Base-by-base conservation (phyloP, 2,329 filamentous ascomycete species). In the Arthroderma sp. region DNA sequence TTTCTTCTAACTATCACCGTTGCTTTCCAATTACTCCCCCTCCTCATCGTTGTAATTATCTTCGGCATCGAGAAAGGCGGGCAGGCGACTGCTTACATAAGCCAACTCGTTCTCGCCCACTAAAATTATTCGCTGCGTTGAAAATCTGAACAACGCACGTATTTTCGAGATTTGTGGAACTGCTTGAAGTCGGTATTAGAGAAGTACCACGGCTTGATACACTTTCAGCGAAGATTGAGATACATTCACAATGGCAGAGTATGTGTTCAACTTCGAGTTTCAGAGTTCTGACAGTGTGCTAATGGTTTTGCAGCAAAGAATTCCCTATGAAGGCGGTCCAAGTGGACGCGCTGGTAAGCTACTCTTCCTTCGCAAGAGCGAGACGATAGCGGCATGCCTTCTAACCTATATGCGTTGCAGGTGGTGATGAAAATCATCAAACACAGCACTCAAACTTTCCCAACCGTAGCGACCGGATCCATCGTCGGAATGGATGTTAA, bases 361-460 rank as follows among this genome's bases (percentile, higher is more conserved):
- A 58, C 55, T 57, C 56, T 49, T 50, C 49, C 51, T 50, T 51
- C 48, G 52, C 41, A 46, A 41, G 27, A 46, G 50, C 22, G 33
- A n/a, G 22, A 29, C 31, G n/a, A 34, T 29, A 8, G 30, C n/a
- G 27, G 5, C n/a, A n/a, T 6, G 42, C 22, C 27, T 32, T 9
- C 42, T 27, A 37, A 30, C 52, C 22, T 33, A 33, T n/a, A 27
- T n/a, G 39, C 54, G 48, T 47, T 7, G 47, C 55, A 91, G 85
- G 85, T 93, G 60, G 85, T 94, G 56, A 89, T 95, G 83, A 94
- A 95, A 74, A 88, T 96, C 64, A 88, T 93, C 68, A 95, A 93
- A 71, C 88, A 95, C 73, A 86, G 85, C 71, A 83, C 86, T 47
- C 78, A 84, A 58, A 76, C 77, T 44, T 95, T 94, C 70, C 89